Evolutionary conservation across 2,329 filamentous ascomycete species (phyloP).

Genomic region (Aspergillus cejpii): DNA sequence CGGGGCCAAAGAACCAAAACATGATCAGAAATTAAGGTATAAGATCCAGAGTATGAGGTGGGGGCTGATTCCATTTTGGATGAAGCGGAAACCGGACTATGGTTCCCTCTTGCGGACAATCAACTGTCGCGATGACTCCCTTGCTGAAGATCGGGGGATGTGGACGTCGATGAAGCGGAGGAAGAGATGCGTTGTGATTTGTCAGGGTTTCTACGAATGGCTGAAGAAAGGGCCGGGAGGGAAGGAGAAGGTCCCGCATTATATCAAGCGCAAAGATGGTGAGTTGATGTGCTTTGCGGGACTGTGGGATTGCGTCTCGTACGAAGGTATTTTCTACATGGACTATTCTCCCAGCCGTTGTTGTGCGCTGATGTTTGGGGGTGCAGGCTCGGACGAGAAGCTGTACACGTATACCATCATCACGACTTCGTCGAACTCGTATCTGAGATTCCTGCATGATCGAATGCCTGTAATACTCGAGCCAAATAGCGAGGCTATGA

Average conservation of each 20-base stretch:
- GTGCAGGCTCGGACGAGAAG: conserved; percentile 56
- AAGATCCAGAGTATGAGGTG: conserved; percentile 92
- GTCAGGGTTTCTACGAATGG: conserved; percentile 96
- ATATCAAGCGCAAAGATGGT: conserved; percentile 72
- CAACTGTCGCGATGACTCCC: conserved; percentile 87
- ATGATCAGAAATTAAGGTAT: conserved; percentile 43
- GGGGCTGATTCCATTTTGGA: conserved; percentile 93
- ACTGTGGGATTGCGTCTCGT: conserved; percentile 81
- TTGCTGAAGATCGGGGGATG: conserved; percentile 69
- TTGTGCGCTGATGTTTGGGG: background rate
- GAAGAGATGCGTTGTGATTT: conserved; percentile 81
- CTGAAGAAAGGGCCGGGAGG: conserved; percentile 64
- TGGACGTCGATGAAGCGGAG: conserved; percentile 86
- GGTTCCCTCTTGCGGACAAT: conserved; percentile 76
- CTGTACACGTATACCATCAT: conserved; percentile 89
- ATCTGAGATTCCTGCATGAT: conserved; percentile 81
- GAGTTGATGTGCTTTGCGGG: conserved; percentile 84
- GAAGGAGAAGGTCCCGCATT: conserved; percentile 80
- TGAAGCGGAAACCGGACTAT: conserved; percentile 74
- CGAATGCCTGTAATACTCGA: conserved; percentile 94
- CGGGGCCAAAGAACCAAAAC: background rate
- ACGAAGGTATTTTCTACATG: conserved; percentile 54
- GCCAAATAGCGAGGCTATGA: conserved; percentile 62
- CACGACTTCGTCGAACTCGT: conserved; percentile 77
- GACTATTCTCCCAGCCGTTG: background rate